Evolutionary conservation across 2,329 filamentous ascomycete species (phyloP).

Genomic region (Aspergillus sp.): DNA sequence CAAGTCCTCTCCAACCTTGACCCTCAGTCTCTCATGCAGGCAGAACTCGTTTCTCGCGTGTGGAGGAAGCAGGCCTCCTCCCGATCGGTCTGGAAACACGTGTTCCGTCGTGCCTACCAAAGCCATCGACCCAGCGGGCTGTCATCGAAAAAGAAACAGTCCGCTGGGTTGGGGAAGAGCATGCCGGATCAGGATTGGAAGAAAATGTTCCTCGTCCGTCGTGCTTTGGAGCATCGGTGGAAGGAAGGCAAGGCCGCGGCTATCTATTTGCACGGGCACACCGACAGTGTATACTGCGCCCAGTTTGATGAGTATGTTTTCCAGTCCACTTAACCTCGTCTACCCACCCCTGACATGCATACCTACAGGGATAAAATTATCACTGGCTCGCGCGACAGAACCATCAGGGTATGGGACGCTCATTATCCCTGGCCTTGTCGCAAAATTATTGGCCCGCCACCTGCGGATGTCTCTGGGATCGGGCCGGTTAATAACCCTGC

Average conservation of each 20-base stretch:
- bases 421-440: constrained; percentile 75
- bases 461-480: constrained; percentile 44
- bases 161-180: constrained; percentile 53
- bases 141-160: constrained; percentile 49
- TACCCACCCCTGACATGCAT: background rate
- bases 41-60: constrained; percentile 55
- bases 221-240: constrained; percentile 77
- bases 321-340: background rate
- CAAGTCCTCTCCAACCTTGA: constrained; percentile 62
- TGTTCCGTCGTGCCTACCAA: constrained; percentile 59
- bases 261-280: constrained; percentile 88
- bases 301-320: constrained; percentile 87
- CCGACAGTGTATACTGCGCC: constrained; percentile 94
- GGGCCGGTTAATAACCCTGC: constrained; percentile 50
- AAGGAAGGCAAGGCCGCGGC: constrained; percentile 72
- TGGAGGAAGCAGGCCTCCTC: constrained; percentile 59
- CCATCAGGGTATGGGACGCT: constrained; percentile 95
- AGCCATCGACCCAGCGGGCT: constrained; percentile 37
- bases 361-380: constrained; percentile 78
- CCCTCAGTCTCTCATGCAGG: constrained; percentile 53
- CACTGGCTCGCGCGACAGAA: constrained; percentile 91
- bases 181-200: constrained; percentile 75
- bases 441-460: constrained; percentile 78
- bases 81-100: constrained; percentile 60
- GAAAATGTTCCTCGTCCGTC: constrained; percentile 75